Evolutionary conservation across 805 yeast genomes (phyloP).

Genomic region (Nakazawaea populi): DNA sequence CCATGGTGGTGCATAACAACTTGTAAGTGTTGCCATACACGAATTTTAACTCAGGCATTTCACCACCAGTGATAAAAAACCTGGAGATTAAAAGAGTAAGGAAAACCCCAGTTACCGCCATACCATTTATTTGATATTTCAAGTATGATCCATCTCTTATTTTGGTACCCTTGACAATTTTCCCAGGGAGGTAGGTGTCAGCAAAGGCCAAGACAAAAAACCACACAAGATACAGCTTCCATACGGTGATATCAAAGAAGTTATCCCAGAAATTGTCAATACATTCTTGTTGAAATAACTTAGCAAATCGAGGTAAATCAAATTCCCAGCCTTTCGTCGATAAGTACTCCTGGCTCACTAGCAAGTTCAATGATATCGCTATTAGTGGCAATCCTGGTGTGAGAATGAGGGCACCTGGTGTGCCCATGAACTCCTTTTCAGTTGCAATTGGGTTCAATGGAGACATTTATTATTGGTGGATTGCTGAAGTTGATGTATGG

Average conservation of each 20-base stretch:
- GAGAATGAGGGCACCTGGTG: slow-evolving; percentile 64
- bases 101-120: slow-evolving; percentile 39
- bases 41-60: slow-evolving; percentile 75
- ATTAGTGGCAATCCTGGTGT: slow-evolving; percentile 63
- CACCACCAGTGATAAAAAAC: slow-evolving; percentile 41
- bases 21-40: slow-evolving; percentile 64
- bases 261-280: slow-evolving; percentile 18
- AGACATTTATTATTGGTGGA: slow-evolving; percentile 4
- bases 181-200: slow-evolving; percentile 72
- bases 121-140: slow-evolving; percentile 79
- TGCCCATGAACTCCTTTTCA: slow-evolving; percentile 73
- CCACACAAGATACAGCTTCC: slow-evolving; percentile 73
- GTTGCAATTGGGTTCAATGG: slow-evolving; percentile 65
- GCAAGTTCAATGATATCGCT: slow-evolving; percentile 50
- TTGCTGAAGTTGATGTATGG: not conserved
- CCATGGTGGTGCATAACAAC: slow-evolving; percentile 54
- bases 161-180: slow-evolving; percentile 52
- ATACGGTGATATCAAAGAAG: slow-evolving; percentile 39
- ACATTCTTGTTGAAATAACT: slow-evolving; percentile 14
- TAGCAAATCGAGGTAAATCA: slow-evolving; percentile 29
- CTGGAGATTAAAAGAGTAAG: slow-evolving; percentile 42
- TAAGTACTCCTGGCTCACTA: slow-evolving; percentile 55
- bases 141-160: slow-evolving; percentile 74
- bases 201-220: slow-evolving; percentile 55
- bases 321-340: slow-evolving; percentile 41